Base-by-base conservation (phyloP, 164 flowering plant genomes). In the Berberis thunbergii region DNA sequence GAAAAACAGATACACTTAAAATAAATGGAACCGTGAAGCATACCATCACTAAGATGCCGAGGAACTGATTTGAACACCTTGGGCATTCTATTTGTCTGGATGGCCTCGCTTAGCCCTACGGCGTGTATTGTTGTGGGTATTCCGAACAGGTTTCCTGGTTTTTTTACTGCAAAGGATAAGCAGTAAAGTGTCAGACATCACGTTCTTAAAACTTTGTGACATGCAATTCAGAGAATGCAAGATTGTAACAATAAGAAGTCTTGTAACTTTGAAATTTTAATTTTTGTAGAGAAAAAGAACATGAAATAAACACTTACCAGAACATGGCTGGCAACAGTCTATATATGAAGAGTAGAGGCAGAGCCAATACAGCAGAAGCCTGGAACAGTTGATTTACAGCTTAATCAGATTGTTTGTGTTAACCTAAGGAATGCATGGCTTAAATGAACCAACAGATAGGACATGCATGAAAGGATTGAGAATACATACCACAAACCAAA, bases 331-430 rank as follows among this genome's bases (percentile, higher is more conserved):
- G 60, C 6, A 45, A 60, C 43, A 67, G 43, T 41, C 64, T 67
- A 44, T 45, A 64, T 9, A 69, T 52, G 40, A 83, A 13, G 48
- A 85, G 72, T 13, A 87, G 66, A 1, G 96, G 92, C 7, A 88
- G 66, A 49, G 88, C 96, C 81, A 91, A 73, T 45, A 86, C 59
- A 45, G 89, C 90, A 72, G 96, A 88, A 44, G 97, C 96, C 97
- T 91, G 57, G 67, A 76, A 40, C 9, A 69, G 61, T 54, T 7
- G 6, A 2, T 61, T 43, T 42, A 43, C 10, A 40, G 2, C 2
- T 26, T 9, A 6, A 40, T 61, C 41, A 64, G 63, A 40, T n/a
- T 4, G 45, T 38, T 4, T 57, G 4, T 12, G 8, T n/a, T 7
- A 49, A 57, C 2, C 9, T 7, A 43, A 43, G 12, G 49, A 63